Conservation (phyloP, 495 filamentous ascomycete species). For the Penicilliopsis zonata region DNA sequence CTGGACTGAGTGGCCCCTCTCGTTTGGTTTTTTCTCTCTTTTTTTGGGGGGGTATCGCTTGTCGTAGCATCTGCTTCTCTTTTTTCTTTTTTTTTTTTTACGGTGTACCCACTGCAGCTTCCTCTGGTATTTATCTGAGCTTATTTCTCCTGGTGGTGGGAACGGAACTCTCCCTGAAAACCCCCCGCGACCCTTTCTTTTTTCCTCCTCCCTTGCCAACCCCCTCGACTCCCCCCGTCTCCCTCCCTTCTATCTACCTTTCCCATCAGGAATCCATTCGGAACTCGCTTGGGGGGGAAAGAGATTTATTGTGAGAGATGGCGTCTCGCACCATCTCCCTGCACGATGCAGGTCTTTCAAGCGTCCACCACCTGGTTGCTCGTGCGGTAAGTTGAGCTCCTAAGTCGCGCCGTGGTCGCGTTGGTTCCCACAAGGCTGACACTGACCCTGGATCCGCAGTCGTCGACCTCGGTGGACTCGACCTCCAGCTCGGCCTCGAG, state of each 20-base stretch:
- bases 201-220: neutral
- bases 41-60: too few species aligned
- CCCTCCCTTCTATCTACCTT: too few species aligned
- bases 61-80: neutral
- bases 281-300: too few species aligned
- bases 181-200: neutral
- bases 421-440: neutral
- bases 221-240: too few species aligned
- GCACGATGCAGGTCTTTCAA: slow-evolving; percentile 9
- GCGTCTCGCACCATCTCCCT: slow-evolving; percentile 16
- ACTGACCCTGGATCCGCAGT: neutral
- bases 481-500: slow-evolving; percentile 38
- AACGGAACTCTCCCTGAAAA: neutral
- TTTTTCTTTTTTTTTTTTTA: slow-evolving; percentile 3
- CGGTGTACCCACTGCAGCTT: neutral
- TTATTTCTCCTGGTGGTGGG: slow-evolving; percentile 1
- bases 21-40: too few species aligned
- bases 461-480: slow-evolving; percentile 8
- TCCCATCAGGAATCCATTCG: too few species aligned
- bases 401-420: too few species aligned
- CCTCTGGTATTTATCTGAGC: slow-evolving; percentile 5
- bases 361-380: slow-evolving; percentile 16
- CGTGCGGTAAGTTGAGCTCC: slow-evolving; percentile 16
- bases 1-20: too few species aligned
- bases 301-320: too few species aligned